These are phyloP conservation scores for Phytophthora idaei DNA, from an alignment of 352 stramenopile species.

Conservation along the genomic window DNA sequence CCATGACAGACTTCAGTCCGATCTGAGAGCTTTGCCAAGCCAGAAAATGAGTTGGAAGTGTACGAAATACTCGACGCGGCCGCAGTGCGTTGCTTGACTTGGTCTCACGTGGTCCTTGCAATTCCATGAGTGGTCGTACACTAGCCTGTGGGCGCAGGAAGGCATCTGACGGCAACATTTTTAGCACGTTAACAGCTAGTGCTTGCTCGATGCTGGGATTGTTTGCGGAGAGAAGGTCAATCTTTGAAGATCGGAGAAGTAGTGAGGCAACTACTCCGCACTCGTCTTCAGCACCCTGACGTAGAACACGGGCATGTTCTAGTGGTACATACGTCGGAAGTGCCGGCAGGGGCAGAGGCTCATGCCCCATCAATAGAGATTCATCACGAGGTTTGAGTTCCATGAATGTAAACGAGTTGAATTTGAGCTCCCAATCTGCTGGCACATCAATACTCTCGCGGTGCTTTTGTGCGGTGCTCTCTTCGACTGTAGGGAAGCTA, in stretches of 20 bases:
- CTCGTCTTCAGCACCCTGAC: slow-evolving; percentile 56
- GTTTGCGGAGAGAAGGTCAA: slow-evolving; percentile 3
- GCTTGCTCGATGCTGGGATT: not conserved
- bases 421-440: slow-evolving; percentile 51
- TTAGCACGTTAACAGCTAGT: slow-evolving; percentile 27
- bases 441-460: slow-evolving; percentile 48
- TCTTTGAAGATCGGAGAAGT: slow-evolving; percentile 1
- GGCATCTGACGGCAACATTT: slow-evolving; percentile 48
- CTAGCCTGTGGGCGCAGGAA: slow-evolving; percentile 63
- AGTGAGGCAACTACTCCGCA: slow-evolving; percentile 31
- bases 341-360: slow-evolving; percentile 53
- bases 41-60: slow-evolving; percentile 41
- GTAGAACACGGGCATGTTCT: slow-evolving; percentile 43
- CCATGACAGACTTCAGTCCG: slow-evolving; percentile 46
- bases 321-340: slow-evolving; percentile 68
- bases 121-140: slow-evolving; percentile 49
- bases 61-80: slow-evolving; percentile 55
- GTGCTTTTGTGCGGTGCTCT: slow-evolving; percentile 46
- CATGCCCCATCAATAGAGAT: slow-evolving; percentile 69
- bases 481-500: slow-evolving; percentile 68
- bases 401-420: slow-evolving; percentile 67
- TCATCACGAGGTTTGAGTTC: slow-evolving; percentile 67
- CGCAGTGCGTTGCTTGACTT: slow-evolving; percentile 52
- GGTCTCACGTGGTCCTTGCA: slow-evolving; percentile 53
- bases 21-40: slow-evolving; percentile 42